Percentiles rank a stretch among this genome's conserved stretches.
Conservation (phyloP, 208 protist genomes). For the Wallacemonas rigidus region DNA sequence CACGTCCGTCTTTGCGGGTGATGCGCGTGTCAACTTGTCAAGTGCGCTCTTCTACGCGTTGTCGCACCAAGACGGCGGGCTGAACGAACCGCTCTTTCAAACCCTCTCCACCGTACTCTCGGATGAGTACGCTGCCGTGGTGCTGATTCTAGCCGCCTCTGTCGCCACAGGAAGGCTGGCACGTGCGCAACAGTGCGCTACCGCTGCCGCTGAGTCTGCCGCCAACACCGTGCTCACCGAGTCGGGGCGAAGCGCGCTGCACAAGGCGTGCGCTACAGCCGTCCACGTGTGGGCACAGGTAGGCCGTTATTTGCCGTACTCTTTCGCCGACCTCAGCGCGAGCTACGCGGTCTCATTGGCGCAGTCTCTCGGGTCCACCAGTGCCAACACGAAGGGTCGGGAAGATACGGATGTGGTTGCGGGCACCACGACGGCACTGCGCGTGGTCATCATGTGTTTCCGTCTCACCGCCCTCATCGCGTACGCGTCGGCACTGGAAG, state of each 20-base stretch:
- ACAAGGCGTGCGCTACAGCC: constrained; percentile 15
- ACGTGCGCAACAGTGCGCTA: constrained; percentile 33
- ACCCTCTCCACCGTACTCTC: constrained; percentile 14
- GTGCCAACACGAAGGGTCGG: not conserved
- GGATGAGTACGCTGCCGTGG: constrained; percentile 33
- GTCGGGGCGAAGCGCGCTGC: not conserved
- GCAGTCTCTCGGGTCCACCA: constrained; percentile 19
- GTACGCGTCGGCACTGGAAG: constrained; percentile 57
- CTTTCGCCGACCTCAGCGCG: constrained; percentile 36
- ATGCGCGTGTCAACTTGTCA: not conserved
- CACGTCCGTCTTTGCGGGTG: constrained; percentile 1
- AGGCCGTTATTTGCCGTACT: constrained; percentile 51
- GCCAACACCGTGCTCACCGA: constrained; percentile 1
- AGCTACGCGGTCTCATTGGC: constrained; percentile 38
- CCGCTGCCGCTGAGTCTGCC: not conserved
- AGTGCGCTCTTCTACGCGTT: constrained; percentile 21
- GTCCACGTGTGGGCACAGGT: constrained; percentile 38
- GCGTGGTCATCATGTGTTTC: constrained; percentile 68
- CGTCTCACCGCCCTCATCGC: constrained; percentile 54
- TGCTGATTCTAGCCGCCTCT: constrained; percentile 39
- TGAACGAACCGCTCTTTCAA: constrained; percentile 16
- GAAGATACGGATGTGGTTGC: constrained; percentile 20
- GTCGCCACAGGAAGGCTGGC: constrained; percentile 56
- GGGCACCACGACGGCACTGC: constrained; percentile 45
- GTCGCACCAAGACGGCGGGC: not conserved